These are phyloP conservation scores for Spathaspora gorwiae DNA, from an alignment of 805 yeast species.

Conservation along the genomic window DNA sequence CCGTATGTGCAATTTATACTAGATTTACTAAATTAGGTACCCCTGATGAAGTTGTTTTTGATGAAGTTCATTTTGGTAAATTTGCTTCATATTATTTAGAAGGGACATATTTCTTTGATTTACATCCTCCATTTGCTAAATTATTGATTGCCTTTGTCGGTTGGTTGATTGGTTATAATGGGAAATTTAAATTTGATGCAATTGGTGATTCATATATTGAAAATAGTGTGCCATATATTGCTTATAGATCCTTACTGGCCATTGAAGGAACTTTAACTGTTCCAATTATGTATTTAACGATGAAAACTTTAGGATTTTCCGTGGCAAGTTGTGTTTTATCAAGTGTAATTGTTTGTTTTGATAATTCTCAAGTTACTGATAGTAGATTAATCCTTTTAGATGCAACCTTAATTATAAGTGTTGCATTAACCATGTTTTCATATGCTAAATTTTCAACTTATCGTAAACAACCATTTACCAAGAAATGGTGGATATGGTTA, in stretches of 20 bases:
- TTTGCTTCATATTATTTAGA: constrained; percentile 82
- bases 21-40: constrained; percentile 59
- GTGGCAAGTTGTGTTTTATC: constrained; percentile 77
- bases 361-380: constrained; percentile 86
- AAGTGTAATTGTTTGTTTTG: constrained; percentile 70
- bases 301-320: constrained; percentile 80
- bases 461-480: constrained; percentile 61
- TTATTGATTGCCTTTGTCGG: constrained; percentile 88
- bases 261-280: constrained; percentile 77
- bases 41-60: constrained; percentile 78
- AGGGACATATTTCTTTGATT: constrained; percentile 89
- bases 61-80: constrained; percentile 84
- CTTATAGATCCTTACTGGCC: constrained; percentile 76
- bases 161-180: constrained; percentile 82
- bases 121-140: constrained; percentile 98
- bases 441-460: constrained; percentile 74
- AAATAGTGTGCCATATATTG: constrained; percentile 82
- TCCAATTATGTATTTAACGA: constrained; percentile 76
- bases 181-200: constrained; percentile 84
- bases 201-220: constrained; percentile 78
- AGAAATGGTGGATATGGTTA: constrained; percentile 86
- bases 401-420: constrained; percentile 79
- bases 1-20: constrained; percentile 42
- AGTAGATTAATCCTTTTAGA: constrained; percentile 88
- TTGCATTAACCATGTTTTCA: constrained; percentile 73